Evolutionary conservation across 768 basidiomycete species (phyloP).

Genomic region (Hemileccinum impolitum): DNA sequence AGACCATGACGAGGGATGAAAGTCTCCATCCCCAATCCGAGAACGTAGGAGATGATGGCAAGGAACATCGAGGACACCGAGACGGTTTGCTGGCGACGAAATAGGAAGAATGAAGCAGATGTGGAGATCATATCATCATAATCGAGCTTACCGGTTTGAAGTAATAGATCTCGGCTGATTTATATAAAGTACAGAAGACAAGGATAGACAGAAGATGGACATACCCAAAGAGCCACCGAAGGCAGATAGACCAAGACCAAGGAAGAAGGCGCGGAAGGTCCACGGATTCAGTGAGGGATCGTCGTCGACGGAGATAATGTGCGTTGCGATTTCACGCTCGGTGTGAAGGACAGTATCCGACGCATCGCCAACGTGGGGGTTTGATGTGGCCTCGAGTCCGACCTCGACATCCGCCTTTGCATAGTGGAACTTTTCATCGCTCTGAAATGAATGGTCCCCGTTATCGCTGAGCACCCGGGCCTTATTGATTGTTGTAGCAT

Average conservation of each 20-base stretch:
- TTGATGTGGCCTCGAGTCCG: slow-evolving; percentile 27
- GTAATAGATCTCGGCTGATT: slow-evolving; percentile 54
- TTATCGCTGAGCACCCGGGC: not conserved
- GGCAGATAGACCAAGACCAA: slow-evolving; percentile 52
- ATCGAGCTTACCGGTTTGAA: slow-evolving; percentile 46
- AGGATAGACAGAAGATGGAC: not conserved
- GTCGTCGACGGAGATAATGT: slow-evolving; percentile 42
- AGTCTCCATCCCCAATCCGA: slow-evolving; percentile 46
- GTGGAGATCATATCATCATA: not conserved
- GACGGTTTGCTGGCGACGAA: slow-evolving; percentile 43
- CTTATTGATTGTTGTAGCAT: not conserved
- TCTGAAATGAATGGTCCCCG: slow-evolving; percentile 6
- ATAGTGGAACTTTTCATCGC: slow-evolving; percentile 14
- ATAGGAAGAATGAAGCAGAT: not conserved
- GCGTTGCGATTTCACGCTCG: slow-evolving; percentile 47
- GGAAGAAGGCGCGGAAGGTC: slow-evolving; percentile 47
- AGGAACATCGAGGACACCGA: slow-evolving; percentile 52
- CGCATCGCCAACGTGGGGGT: slow-evolving; percentile 3
- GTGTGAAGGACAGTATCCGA: slow-evolving; percentile 30
- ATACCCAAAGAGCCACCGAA: slow-evolving; percentile 49
- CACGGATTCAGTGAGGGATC: slow-evolving; percentile 28
- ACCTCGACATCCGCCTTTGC: slow-evolving; percentile 35
- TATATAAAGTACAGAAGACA: not conserved
- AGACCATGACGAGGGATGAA: slow-evolving; percentile 44
- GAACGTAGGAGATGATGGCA: slow-evolving; percentile 45